phyloP scores from a whole-genome alignment of 2,329 filamentous ascomycete species.

The Trichoderma guizhouense region DNA sequence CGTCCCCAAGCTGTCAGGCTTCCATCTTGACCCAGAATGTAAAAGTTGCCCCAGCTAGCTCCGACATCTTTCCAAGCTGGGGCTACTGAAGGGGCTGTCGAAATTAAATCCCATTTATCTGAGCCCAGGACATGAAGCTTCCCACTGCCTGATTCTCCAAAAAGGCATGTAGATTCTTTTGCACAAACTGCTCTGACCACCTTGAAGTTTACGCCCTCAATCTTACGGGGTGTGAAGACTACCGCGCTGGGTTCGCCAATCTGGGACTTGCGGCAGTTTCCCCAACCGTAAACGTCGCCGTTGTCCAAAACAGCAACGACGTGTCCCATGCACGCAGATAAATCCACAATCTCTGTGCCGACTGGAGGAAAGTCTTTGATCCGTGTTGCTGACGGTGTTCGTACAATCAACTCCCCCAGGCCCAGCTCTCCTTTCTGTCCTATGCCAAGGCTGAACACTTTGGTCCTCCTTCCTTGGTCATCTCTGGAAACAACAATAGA shows the following conservation, averaged over 20 bases:
- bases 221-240: constrained; percentile 57
- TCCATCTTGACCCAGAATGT: constrained; percentile 62
- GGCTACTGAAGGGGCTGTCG: constrained; percentile 51
- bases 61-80: constrained; percentile 64
- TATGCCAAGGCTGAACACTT: constrained; percentile 61
- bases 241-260: constrained; percentile 59
- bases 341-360: constrained; percentile 55
- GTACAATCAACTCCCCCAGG: constrained; percentile 51
- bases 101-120: constrained; percentile 67
- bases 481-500: constrained; percentile 59
- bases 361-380: constrained; percentile 63
- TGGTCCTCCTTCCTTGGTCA: constrained; percentile 39
- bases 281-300: constrained; percentile 84
- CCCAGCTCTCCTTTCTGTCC: constrained; percentile 72
- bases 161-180: constrained; percentile 78
- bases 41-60: constrained; percentile 81
- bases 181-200: constrained; percentile 70
- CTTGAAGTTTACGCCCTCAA: constrained; percentile 58
- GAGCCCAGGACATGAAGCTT: constrained; percentile 66
- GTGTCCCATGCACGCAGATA: constrained; percentile 76
- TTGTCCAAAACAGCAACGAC: constrained; percentile 68
- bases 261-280: constrained; percentile 81
- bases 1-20: constrained; percentile 72
- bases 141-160: constrained; percentile 54
- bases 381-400: constrained; percentile 44